Base-by-base conservation (phyloP, 352 stramenopile genomes). In the Phytophthora cryptogea region DNA sequence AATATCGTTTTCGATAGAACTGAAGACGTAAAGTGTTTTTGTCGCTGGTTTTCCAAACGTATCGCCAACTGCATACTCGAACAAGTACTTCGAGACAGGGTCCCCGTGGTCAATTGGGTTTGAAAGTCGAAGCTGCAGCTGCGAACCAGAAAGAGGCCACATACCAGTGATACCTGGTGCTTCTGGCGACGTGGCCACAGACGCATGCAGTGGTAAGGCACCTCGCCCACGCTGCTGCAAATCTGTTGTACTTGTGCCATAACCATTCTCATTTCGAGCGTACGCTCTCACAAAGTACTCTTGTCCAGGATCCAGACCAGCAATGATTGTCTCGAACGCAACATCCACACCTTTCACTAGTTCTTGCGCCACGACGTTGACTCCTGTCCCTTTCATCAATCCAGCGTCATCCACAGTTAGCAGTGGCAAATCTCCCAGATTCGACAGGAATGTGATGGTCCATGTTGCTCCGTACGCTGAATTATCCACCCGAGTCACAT, bases 211-310 rank as follows among this genome's bases (percentile, higher is more conserved):
- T 10, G 76, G 78, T 17, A 87, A 45, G 1, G 74, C 80, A 8
- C 85, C 85, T 60, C 74, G 78, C 14, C 85, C 85, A 14, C 67
- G 46, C 5, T 65, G 70, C 53, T 94, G 85, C n/a, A 90, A 74
- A 0, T 72, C 43, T 30, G 83, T 76, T 0, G 80, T 91, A 26
- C 77, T 78, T 3, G 56, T 17, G 13, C 85, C 76, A n/a, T 89
- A 92, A 0, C 82, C 82, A 54, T 90, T 90, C 11, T 73, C 31
- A 8, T 92, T 94, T 2, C 74, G 73, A 9, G 85, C 80, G 43
- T 80, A 89, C 9, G 77, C 82, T 5, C 82, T 74, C 10, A 90
- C 59, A 32, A 81, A 89, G 55, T 90, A 90, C n/a, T 86, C 61
- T 46, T 72, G 47, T 9, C 53, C 59, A 0, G 75, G 58, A 1